phyloP scores from a whole-genome alignment of 306 rosid genomes.

The Urtica urens region DNA sequence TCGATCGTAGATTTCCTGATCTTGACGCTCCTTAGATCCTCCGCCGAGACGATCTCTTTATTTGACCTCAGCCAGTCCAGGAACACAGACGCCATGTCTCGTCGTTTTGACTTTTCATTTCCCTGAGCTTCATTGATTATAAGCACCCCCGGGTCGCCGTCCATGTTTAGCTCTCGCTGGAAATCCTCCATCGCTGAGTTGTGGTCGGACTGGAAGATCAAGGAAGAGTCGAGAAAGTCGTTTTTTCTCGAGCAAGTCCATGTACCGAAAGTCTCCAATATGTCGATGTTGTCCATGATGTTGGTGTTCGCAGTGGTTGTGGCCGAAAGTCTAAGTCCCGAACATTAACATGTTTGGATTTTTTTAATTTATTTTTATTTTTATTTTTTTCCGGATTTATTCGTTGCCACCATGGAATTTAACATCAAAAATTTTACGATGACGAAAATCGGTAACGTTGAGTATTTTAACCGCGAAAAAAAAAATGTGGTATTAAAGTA shows the following conservation, averaged over 20 bases:
- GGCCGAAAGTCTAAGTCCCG: no score
- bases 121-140: background rate
- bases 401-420: no score
- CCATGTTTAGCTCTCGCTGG: conserved; percentile 16
- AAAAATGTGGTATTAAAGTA: no score
- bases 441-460: no score
- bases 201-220: conserved; percentile 39
- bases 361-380: no score
- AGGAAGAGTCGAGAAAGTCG: conserved; percentile 48
- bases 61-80: conserved; percentile 79
- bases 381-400: no score
- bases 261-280: conserved; percentile 71
- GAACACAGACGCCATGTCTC: conserved; percentile 75
- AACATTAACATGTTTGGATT: no score
- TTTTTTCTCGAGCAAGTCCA: conserved; percentile 56
- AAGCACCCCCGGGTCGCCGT: no score
- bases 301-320: background rate
- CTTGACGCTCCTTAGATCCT: conserved; percentile 74
- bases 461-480: no score
- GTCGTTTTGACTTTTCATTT: background rate
- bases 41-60: conserved; percentile 71
- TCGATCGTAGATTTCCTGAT: conserved; percentile 69
- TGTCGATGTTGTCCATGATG: conserved; percentile 35
- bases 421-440: no score
- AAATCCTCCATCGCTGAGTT: conserved; percentile 26